Base-by-base conservation (phyloP, 176 grass and related monocot genomes). In the Ensete ventricosum region DNA sequence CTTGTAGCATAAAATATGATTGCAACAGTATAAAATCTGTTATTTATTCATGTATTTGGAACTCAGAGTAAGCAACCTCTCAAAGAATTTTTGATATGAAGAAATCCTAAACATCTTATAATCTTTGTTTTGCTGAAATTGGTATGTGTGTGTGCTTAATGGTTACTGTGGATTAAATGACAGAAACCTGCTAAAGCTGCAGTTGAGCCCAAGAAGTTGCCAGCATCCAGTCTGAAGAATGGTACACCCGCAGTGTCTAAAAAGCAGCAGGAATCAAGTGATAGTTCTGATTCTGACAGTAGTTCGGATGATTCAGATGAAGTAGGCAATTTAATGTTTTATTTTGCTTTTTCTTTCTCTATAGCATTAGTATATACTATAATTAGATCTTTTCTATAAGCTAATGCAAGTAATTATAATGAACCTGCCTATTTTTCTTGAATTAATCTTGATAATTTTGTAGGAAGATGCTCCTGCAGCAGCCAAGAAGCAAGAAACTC, bases 211-310 rank as follows among this genome's bases (percentile, higher is more conserved):
- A 67, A 78, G 63, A 69, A 43, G 34, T 43, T 43, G 34, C 34
- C 62, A 49, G 14, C 76, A 54, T 19, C 24, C n/a, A 65, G 10
- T 68, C 23, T 16, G 17, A 78, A 67, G 64, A 68, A 78, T 55
- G 63, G 24, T 52, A 52, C 14, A 19, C 9, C 67, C 9, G n/a
- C 54, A 12, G 20, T 26, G 26, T 43, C 68, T 60, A 80, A 26
- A 9, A 21, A 60, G 53, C 69, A 79, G 64, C 25, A 62, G 8
- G 78, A 72, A 62, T 62, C 78, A 54, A 80, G 68, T 80, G 78
- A 71, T 8, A 62, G 29, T 60, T 50, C 63, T 5, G 50, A 55
- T 68, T 78, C 77, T 22, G 66, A 79, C n/a, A 78, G 76, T 48
- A 50, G 29, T 79, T 76, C 73, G 20, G 55, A 62, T 22, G 73